Conservation (phyloP, 2,329 filamentous ascomycete species). For the Aspergillus sp. region DNA sequence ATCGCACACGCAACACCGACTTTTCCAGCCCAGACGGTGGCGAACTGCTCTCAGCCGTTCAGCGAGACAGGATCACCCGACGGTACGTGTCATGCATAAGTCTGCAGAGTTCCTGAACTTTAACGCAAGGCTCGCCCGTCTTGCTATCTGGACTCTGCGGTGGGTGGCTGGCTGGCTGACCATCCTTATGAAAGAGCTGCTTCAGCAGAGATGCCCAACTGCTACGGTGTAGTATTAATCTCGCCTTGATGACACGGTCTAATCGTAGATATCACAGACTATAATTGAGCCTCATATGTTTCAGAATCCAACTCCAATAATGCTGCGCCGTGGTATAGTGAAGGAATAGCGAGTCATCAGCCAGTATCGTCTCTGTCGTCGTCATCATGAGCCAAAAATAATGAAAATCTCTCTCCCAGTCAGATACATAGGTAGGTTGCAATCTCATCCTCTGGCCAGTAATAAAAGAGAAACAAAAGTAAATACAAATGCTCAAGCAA, state of each 20-base stretch:
- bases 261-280: slow-evolving; percentile 40
- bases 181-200: neutral
- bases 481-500: slow-evolving; percentile 8
- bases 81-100: slow-evolving; percentile 14
- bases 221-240: neutral
- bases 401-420: neutral
- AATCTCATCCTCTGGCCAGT: slow-evolving; percentile 3
- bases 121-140: neutral
- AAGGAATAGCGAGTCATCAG: slow-evolving; percentile 3
- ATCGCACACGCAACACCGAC: neutral
- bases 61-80: neutral
- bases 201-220: neutral
- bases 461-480: neutral
- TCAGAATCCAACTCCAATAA: neutral
- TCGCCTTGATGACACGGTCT: slow-evolving; percentile 39
- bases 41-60: slow-evolving; percentile 9
- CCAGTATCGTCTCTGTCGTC: slow-evolving; percentile 4
- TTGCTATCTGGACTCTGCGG: neutral
- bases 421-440: neutral
- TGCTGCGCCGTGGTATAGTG: neutral
- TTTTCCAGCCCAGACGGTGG: neutral
- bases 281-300: slow-evolving; percentile 20
- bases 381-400: slow-evolving; percentile 2
- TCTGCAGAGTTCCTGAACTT: slow-evolving; percentile 11
- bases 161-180: neutral